Percentiles rank a stretch among this genome's conserved stretches.
Conservation (phyloP, 345 rosid species). For the Rhodamnia rubescens region DNA sequence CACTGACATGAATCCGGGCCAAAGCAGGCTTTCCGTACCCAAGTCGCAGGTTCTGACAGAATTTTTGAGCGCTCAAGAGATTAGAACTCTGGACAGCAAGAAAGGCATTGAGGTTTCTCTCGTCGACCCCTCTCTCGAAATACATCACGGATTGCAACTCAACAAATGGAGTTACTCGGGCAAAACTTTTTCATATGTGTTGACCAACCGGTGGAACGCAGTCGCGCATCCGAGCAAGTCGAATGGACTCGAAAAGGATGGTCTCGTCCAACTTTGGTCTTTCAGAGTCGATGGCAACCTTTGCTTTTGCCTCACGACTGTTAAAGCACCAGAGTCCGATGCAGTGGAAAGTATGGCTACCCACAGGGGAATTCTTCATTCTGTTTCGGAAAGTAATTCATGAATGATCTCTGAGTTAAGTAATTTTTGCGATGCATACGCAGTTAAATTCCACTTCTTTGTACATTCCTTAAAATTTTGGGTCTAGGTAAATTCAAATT, state of each 20-base stretch:
- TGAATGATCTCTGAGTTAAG: too few relatives aligned
- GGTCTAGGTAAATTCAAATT: too few relatives aligned
- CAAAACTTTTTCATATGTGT: not conserved
- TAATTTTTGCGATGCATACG: too few relatives aligned
- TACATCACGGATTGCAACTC: not conserved
- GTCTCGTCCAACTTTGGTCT: not conserved
- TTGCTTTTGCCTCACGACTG: too few relatives aligned
- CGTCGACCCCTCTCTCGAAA: not conserved
- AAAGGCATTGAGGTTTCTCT: not conserved
- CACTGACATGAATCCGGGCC: not conserved
- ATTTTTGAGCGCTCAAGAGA: accelerated
- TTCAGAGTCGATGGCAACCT: not conserved
- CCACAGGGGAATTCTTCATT: too few relatives aligned
- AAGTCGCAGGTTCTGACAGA: accelerated
- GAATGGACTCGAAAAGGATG: not conserved
- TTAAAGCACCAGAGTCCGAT: too few relatives aligned
- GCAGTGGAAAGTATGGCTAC: too few relatives aligned
- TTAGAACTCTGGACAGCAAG: not conserved
- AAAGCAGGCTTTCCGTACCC: not conserved
- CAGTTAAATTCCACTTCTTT: too few relatives aligned
- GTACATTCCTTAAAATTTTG: not conserved
- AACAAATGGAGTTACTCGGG: not conserved
- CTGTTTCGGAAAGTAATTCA: too few relatives aligned
- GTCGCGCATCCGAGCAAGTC: accelerated
- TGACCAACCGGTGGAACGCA: not conserved